These are phyloP conservation scores for Blastocystis sp. DNA, from an alignment of 352 stramenopile genomes.

Conservation along the genomic window DNA sequence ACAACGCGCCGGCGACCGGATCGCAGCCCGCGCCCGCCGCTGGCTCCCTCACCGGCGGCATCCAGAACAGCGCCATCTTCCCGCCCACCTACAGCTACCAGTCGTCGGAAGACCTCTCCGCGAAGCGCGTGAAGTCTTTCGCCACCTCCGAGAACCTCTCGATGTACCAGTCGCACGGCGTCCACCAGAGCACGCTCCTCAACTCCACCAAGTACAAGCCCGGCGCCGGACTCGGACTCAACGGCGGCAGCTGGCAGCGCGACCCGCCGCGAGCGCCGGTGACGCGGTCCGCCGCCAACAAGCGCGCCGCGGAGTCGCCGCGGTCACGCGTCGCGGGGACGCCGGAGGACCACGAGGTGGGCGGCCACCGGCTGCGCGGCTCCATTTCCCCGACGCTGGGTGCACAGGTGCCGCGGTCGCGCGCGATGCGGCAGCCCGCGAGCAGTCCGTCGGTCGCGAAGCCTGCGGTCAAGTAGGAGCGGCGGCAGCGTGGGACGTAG, in stretches of 20 bases:
- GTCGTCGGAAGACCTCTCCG: neutral
- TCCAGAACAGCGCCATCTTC: conserved; percentile 51
- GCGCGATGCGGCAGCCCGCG: neutral
- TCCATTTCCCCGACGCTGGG: neutral
- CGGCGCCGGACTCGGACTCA: conserved; percentile 24
- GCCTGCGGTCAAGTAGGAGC: neutral
- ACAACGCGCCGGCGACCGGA: neutral
- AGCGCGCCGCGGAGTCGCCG: neutral
- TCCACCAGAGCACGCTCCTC: neutral
- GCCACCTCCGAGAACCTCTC: neutral
- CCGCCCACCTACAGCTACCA: conserved; percentile 2
- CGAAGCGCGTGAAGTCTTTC: neutral
- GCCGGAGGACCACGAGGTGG: neutral
- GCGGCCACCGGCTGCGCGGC: neutral
- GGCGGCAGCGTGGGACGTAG: neutral
- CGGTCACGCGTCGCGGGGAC: neutral
- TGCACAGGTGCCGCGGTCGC: neutral
- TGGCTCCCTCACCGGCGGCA: conserved; percentile 2
- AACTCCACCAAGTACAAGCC: conserved; percentile 16
- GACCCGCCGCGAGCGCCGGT: neutral
- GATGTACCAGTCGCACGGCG: neutral
- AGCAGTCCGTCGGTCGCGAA: neutral
- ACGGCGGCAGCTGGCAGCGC: neutral
- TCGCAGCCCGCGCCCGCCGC: neutral
- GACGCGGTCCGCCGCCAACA: neutral